Conservation (phyloP, 163 green algal genomes). For the Volvox carteri region DNA sequence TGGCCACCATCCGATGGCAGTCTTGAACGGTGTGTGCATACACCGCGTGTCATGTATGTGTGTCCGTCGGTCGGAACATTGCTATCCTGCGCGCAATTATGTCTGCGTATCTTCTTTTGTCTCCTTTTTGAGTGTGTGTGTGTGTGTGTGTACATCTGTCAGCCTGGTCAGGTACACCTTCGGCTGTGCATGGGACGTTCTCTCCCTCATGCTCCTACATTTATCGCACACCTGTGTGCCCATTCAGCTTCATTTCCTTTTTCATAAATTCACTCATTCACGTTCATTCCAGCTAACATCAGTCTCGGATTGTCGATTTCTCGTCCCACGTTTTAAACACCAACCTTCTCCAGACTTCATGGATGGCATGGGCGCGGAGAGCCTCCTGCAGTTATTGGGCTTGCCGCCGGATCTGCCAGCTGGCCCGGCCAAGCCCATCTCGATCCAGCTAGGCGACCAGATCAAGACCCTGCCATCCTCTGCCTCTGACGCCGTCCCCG, state of each 20-base stretch:
- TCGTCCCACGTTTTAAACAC: too few relatives aligned
- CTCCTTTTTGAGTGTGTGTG: not conserved
- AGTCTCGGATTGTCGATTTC: too few relatives aligned
- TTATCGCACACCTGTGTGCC: too few relatives aligned
- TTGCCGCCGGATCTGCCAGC: not conserved
- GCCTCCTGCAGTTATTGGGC: conserved; percentile 23
- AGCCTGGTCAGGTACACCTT: too few relatives aligned
- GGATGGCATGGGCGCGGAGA: conserved; percentile 24
- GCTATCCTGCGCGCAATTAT: not conserved
- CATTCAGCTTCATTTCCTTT: too few relatives aligned
- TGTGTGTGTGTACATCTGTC: too few relatives aligned
- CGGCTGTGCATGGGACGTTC: too few relatives aligned
- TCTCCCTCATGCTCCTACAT: too few relatives aligned
- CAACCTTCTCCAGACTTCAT: conserved; percentile 28
- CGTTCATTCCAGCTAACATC: too few relatives aligned
- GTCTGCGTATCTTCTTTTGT: not conserved
- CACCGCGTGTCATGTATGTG: not conserved
- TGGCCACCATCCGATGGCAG: not conserved
- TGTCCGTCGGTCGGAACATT: not conserved
- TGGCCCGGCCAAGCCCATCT: not conserved
- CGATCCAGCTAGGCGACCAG: not conserved
- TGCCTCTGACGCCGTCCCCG: not conserved
- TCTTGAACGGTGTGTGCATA: not conserved
- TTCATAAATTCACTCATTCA: too few relatives aligned
- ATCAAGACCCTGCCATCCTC: not conserved